Conservation (phyloP, 2,329 filamentous ascomycete genomes). For the Sporothrix brunneoviolacea region DNA sequence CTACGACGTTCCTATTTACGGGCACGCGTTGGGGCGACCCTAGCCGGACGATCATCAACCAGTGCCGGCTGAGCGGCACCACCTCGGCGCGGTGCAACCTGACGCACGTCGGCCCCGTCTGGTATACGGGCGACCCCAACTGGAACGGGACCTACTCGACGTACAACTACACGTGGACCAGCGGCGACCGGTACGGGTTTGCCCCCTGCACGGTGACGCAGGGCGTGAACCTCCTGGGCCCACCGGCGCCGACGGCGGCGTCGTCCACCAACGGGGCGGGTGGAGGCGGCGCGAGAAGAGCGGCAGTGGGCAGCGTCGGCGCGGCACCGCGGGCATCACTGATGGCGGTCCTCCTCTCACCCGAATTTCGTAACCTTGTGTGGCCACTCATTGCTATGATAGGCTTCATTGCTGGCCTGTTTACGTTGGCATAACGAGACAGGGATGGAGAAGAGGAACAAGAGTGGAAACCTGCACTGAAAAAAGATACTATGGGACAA, state of each 20-base stretch:
- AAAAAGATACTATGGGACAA: too few species aligned
- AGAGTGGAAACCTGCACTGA: background rate
- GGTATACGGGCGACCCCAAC: conserved; percentile 21
- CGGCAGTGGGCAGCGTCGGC: background rate
- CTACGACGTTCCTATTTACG: conserved; percentile 23
- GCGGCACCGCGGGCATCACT: background rate
- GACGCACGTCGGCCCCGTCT: conserved; percentile 23
- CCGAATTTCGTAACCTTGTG: background rate
- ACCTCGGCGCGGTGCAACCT: conserved; percentile 22
- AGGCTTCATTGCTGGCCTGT: background rate
- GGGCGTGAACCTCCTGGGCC: conserved; percentile 19
- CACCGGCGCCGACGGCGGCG: conserved; percentile 11
- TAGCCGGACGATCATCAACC: conserved; percentile 21
- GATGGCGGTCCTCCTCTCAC: background rate
- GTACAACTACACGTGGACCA: conserved; percentile 25
- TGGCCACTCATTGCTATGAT: conserved; percentile 6
- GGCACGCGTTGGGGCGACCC: conserved; percentile 19
- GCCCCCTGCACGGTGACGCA: conserved; percentile 24
- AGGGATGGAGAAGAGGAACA: background rate
- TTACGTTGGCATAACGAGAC: background rate
- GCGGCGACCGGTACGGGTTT: conserved; percentile 23
- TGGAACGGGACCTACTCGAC: conserved; percentile 23
- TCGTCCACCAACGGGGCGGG: conserved; percentile 5
- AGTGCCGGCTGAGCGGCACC: conserved; percentile 23
- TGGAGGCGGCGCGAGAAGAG: too few species aligned